Evolutionary conservation across 176 grass and related monocot species (phyloP).

Genomic region (Musa troglodytarum): DNA sequence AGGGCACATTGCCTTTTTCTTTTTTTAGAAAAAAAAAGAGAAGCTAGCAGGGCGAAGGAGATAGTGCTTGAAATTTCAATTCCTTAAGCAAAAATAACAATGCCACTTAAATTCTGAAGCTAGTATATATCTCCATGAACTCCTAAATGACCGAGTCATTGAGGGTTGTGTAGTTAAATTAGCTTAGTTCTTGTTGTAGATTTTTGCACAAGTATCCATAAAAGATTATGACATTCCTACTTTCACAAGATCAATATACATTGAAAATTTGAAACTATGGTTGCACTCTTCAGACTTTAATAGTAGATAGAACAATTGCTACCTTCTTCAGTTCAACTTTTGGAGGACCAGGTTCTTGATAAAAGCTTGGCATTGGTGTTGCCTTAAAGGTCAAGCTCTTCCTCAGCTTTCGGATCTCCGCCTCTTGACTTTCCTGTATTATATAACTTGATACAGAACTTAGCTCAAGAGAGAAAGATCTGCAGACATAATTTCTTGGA

Average conservation of each 20-base stretch:
- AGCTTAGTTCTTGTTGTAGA: background rate
- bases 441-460: conserved; percentile 13
- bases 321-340: conserved; percentile 99
- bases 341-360: conserved; percentile 74
- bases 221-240: too few species aligned
- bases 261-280: too few species aligned
- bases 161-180: too few species aligned
- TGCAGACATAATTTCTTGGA: background rate
- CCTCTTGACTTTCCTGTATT: conserved; percentile 81
- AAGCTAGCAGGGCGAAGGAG: too few species aligned
- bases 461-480: background rate
- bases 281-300: too few species aligned
- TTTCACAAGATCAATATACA: too few species aligned
- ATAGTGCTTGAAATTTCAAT: too few species aligned
- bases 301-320: background rate
- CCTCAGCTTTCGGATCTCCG: conserved; percentile 86
- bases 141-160: too few species aligned
- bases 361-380: conserved; percentile 94
- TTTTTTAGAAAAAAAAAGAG: background rate
- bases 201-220: background rate
- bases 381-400: conserved; percentile 96
- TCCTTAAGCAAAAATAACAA: too few species aligned
- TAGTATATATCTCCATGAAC: too few species aligned
- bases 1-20: too few species aligned
- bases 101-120: too few species aligned